Percentiles rank a stretch among this genome's conserved stretches.
Evolutionary conservation across 1,284 basidiomycete genomes (phyloP).

Genomic region (Marasmius oreades): DNA sequence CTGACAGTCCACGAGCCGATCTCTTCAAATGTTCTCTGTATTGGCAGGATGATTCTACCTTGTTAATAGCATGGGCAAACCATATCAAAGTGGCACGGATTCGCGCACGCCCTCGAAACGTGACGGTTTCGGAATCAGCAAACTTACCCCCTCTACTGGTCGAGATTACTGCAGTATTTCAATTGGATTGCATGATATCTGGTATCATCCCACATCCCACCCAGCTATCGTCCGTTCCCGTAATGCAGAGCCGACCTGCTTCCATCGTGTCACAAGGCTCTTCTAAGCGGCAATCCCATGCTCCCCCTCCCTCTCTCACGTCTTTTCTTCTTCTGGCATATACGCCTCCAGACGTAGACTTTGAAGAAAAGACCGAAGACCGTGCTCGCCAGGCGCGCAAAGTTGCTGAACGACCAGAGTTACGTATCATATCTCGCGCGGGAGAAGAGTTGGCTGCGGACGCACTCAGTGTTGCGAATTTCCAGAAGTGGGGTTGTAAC

Average conservation of each 20-base stretch:
- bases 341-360: slow-evolving; percentile 62
- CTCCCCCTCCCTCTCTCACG: slow-evolving; percentile 36
- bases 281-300: slow-evolving; percentile 9
- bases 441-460: slow-evolving; percentile 92
- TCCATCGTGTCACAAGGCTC: slow-evolving; percentile 20
- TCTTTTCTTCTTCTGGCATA: slow-evolving; percentile 88
- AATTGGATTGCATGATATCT: slow-evolving; percentile 94
- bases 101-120: slow-evolving; percentile 54
- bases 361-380: slow-evolving; percentile 60
- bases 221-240: slow-evolving; percentile 25
- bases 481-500: slow-evolving; percentile 86
- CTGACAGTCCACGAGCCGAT: slow-evolving; percentile 84
- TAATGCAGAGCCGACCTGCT: slow-evolving; percentile 14
- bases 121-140: slow-evolving; percentile 36
- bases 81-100: slow-evolving; percentile 89
- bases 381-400: slow-evolving; percentile 73
- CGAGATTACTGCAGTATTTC: slow-evolving; percentile 90
- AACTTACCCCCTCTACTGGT: slow-evolving; percentile 58
- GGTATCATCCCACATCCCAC: slow-evolving; percentile 81
- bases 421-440: slow-evolving; percentile 84
- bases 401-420: slow-evolving; percentile 84
- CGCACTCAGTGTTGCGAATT: slow-evolving; percentile 77
- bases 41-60: slow-evolving; percentile 90
- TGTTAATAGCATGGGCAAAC: slow-evolving; percentile 95
- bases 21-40: slow-evolving; percentile 89